phyloP scores from a whole-genome alignment of 345 rosid species.

The Salix exigua region DNA sequence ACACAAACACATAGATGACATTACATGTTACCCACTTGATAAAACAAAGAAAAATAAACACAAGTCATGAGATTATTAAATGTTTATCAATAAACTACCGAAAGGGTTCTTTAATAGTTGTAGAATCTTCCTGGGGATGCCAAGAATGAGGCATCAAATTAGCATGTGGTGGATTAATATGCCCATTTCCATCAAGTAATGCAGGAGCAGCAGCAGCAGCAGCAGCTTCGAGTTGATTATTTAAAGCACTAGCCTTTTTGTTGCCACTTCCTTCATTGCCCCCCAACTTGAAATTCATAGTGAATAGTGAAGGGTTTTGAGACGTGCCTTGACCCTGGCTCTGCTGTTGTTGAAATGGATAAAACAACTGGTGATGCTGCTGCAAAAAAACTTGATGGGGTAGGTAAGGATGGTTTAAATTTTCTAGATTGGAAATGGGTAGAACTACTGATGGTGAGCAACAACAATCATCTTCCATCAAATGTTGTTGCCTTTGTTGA shows the following conservation, averaged over 20 bases:
- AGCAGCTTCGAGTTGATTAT: conserved; percentile 20
- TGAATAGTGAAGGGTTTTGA: conserved; percentile 17
- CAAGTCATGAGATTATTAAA: background rate
- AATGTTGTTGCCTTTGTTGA: no score
- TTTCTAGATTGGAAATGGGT: conserved; percentile 13
- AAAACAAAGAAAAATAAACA: conserved; percentile 12
- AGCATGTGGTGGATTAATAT: conserved; percentile 3
- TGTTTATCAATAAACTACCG: conserved; percentile 26
- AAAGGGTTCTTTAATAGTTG: conserved; percentile 27
- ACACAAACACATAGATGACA: conserved; percentile 20
- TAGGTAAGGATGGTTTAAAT: no score
- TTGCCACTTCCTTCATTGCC: conserved; percentile 1
- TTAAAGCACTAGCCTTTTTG: conserved; percentile 9
- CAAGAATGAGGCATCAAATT: conserved; percentile 20
- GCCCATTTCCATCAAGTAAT: conserved; percentile 16
- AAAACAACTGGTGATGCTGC: no score
- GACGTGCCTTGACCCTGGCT: background rate
- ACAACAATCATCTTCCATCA: background rate
- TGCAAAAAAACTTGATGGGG: no score
- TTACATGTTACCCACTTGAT: background rate
- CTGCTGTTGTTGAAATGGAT: background rate
- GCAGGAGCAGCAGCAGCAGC: background rate
- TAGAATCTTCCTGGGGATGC: conserved; percentile 37
- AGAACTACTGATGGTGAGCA: conserved; percentile 7
- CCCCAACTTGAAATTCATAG: conserved; percentile 9